Evolutionary conservation across 169 alveolate species (phyloP), one percentile per base, ranked within the genome.

Genomic region (Cryptosporidium tyzzeri): DNA sequence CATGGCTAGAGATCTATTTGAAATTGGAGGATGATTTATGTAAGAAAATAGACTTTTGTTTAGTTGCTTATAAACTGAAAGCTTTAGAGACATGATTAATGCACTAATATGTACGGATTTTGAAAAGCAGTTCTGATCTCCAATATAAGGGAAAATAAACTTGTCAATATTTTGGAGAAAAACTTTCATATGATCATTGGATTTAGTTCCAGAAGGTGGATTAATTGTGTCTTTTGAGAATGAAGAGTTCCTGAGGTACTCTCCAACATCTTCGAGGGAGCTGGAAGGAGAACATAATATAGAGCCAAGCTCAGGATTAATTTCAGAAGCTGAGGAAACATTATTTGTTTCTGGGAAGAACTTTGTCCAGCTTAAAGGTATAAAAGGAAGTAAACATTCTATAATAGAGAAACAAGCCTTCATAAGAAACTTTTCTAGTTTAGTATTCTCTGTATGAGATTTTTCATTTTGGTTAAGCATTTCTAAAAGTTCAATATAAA

Each of bases 81-180:
- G 62, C 26, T 80, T 80, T 26, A 80, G 39, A 21, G 55, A 62
- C 69, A 65, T 45, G 18, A 80, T 58, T 44, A 80, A 62, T 8
- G 67, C 68, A 33, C 75, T 59, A 10, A 80, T 4, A 31, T 80
- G 89, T 2, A 80, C 48, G 21, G 7, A 44, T 45, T 33, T 59
- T 80, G 89, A 80, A 44, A 59, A 62, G 51, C 89, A 80, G 35
- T 67, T 61, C 37, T 29, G 58, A 62, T 80, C 69, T 23, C 89
- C 89, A 26, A 80, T 65, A 23, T 21, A 80, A 33, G 89, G 89
- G 53, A 62, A 80, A 8, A 26, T 45, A 29, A 80, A 80, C 37
- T 45, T 59, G 33, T 80, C 89, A 26, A 39, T 26, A 16, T 69
- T 62, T 59, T 80, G 80, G 0, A 62, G 35, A 23, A 48, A 73